Evolutionary conservation across 768 basidiomycete genomes (phyloP), one percentile per base, ranked within the genome.

Genomic region (Auriscalpium orientale): DNA sequence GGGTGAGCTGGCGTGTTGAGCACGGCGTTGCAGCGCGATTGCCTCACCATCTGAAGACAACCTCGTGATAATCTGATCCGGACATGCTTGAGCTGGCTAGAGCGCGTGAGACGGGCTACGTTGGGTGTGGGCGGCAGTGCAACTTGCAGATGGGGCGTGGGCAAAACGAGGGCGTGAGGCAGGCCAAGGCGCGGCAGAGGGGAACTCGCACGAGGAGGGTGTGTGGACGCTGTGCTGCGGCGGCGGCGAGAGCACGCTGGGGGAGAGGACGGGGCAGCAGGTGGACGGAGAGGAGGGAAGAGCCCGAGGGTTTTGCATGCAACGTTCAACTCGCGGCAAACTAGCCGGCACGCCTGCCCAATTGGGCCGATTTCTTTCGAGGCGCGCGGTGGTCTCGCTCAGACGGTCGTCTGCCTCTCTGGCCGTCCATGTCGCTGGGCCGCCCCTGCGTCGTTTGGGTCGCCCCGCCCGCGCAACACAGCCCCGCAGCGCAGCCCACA

Each of bases 21-120:
- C 28, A 47, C 21, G 22, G 22, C 28, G 53, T 44, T 16, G 15
- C 28, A 28, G 22, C 33, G 52, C 52, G 34, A 11, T 15, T 15
- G n/a, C 35, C 52, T 35, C 15, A 54, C 53, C 53, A 54, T 48
- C 37, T 46, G 9, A 54, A 33, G 8, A 54, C 53, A 47, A 54
- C 53, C 53, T 54, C 53, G 53, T 54, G 53, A 18, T 44, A 37
- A 54, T 54, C 35, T 16, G 53, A 54, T 33, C 28, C 18, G 15
- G 53, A 54, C 53, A 54, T 54, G 53, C 34, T 54, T n/a, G 16
- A 36, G 38, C 18, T 37, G 21, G 18, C 34, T 54, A 38, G 53
- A 34, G 53, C 20, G 18, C 12, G 45, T 46, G 4, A 21, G 12
- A 40, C 18, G 22, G 38, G 18, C 28, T 51, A 51, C 35, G 28